These are phyloP conservation scores for Xylariaceae sp. DNA, from an alignment of 2,329 filamentous ascomycete species.

Conservation along the genomic window DNA sequence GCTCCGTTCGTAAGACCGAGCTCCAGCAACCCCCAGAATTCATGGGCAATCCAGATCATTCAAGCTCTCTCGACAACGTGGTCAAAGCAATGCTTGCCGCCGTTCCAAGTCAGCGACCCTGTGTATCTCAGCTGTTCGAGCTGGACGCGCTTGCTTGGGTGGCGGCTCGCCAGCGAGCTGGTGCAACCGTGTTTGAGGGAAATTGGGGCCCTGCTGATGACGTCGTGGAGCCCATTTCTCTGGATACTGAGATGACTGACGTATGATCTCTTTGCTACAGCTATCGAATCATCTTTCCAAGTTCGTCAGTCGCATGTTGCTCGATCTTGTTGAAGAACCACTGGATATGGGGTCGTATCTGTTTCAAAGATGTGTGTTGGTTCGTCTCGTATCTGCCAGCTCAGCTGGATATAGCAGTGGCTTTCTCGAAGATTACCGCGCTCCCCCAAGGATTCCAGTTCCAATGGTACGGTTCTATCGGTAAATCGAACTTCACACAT, in stretches of 20 bases:
- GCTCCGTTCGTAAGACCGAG: slow-evolving; percentile 45
- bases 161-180: slow-evolving; percentile 68
- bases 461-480: no score
- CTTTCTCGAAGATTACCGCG: not conserved
- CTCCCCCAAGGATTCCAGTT: no score
- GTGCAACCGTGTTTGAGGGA: slow-evolving; percentile 93
- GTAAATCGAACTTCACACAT: no score
- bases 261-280: slow-evolving; percentile 34
- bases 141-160: slow-evolving; percentile 79
- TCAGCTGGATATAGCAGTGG: slow-evolving; percentile 26
- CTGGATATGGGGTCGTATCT: slow-evolving; percentile 26
- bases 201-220: slow-evolving; percentile 81
- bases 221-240: slow-evolving; percentile 31
- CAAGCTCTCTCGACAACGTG: slow-evolving; percentile 74
- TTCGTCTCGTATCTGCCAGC: slow-evolving; percentile 22
- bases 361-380: slow-evolving; percentile 18
- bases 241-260: slow-evolving; percentile 58
- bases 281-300: slow-evolving; percentile 15
- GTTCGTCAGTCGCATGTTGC: slow-evolving; percentile 21
- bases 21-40: slow-evolving; percentile 69
- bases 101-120: slow-evolving; percentile 68
- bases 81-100: slow-evolving; percentile 86
- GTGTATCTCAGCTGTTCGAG: slow-evolving; percentile 67
- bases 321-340: slow-evolving; percentile 21
- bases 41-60: slow-evolving; percentile 74